Evolutionary conservation across 768 basidiomycete genomes (phyloP), one percentile per base, ranked within the genome.

Genomic region (Saitozyma sp.): DNA sequence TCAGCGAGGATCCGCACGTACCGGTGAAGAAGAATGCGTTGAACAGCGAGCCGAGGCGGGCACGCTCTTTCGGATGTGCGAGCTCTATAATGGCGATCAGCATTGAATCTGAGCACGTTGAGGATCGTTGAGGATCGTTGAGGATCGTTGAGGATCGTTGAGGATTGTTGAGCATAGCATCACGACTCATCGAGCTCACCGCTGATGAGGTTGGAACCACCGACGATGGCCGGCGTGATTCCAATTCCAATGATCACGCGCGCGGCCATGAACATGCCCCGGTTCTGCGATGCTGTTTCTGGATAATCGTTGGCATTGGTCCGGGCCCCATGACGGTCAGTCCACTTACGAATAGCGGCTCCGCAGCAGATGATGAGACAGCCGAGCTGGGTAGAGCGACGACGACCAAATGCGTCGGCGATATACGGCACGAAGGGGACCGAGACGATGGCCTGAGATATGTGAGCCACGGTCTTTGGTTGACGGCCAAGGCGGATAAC

Each of bases 11-110:
- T 8, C 16, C 6, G 2, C 13, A 38, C 59, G 42, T 20, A 62
- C 61, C 62, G 40, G 62, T 63, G 43, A 63, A 63, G 62, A 63
- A 63, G 51, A 63, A 63, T 11, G 62, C 62, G 51, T 63, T 63
- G 62, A 63, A 63, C 11, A 63, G 42, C 7, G 62, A 64, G 13
- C 62, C 62, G 13, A 64, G 52, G 41, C 62, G 50, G 7, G 62
- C 62, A n/a, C 62, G 50, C 40, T 64, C 62, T 38, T 64, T 64
- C 8, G 62, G 62, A 45, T 64, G 62, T 0, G 62, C 62, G 17
- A 64, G 46, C 53, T 64, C 61, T 62, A 50, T 5, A 29, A 2
- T 29, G 29, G 29, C 29, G 29, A 29, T 29, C 29, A 29, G 29
- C 29, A 29, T 29, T 29, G 29, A 29, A 2, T 29, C 29, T 29